Evolutionary conservation across 257 asterid species (phyloP).

Genomic region (Plantago ovata): DNA sequence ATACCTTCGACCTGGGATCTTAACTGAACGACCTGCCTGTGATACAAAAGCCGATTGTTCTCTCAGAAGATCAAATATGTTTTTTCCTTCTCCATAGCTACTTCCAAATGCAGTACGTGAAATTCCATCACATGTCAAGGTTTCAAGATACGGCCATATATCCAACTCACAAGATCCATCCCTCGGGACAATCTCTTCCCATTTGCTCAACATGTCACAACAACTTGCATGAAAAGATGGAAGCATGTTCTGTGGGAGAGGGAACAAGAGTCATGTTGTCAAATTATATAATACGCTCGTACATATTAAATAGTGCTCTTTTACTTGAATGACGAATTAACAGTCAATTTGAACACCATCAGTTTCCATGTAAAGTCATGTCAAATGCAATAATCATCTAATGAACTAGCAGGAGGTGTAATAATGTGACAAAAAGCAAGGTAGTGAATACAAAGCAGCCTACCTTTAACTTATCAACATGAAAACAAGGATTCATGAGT

Average conservation of each 20-base stretch:
- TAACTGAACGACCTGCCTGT: conserved; percentile 39
- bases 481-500: conserved; percentile 50
- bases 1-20: conserved; percentile 62
- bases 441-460: not conserved
- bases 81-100: conserved; percentile 30
- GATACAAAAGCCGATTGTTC: conserved; percentile 47
- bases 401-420: no score
- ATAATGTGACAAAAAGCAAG: no score
- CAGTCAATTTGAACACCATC: not conserved
- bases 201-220: conserved; percentile 50
- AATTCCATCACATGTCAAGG: conserved; percentile 47
- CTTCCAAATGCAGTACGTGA: conserved; percentile 59
- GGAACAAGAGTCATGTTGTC: not conserved
- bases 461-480: conserved; percentile 43
- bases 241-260: conserved; percentile 32
- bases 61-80: conserved; percentile 38
- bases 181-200: conserved; percentile 32
- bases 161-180: conserved; percentile 40
- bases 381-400: no score
- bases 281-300: no score
- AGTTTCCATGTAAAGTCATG: no score
- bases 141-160: conserved; percentile 48
- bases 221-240: conserved; percentile 49
- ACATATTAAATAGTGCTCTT: no score
- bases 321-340: not conserved